Base-by-base conservation (phyloP, 83 land plant genomes). In the Larix sibirica region DNA sequence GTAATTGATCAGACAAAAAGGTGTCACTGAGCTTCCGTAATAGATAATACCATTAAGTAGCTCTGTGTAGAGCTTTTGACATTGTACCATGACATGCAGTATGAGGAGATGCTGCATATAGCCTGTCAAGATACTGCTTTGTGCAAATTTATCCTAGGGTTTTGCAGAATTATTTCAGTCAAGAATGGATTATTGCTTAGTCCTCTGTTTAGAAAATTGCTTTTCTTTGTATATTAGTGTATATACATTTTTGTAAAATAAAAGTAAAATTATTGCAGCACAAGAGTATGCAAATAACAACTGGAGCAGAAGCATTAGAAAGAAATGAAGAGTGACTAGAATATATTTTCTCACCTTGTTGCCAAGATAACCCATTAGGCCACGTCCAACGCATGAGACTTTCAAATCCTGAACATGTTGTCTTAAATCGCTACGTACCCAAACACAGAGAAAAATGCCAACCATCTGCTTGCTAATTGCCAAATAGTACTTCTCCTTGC, bases 391-490 rank as follows among this genome's bases (percentile, higher is more conserved):
- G 83, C 87, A 86, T 17, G 94, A 92, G 79, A 88, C 93, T 79
- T 88, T 88, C 73, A 90, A 79, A 62, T 89, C 80, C 38, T 74
- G 66, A 13, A 92, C 81, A 85, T 86, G 87, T 28, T 80, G 86
- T 69, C 86, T 80, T 16, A 92, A 85, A 17, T 83, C 84, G 21
- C 80, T 75, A 9, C 89, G 85, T 2, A 92, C 86, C 94, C 94
- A 92, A 6, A 92, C 84, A 62, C 91, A 89, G n/a, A 92, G 61
- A 63, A 92, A 92, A 23, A 92, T 79, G 17, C 94, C 94, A 77
- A 92, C 94, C 94, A 92, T 95, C 83, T 95, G 99, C 84, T 95
- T 97, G 89, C 99, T 94, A 4, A 92, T 96, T 3, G 88, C 90
- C 73, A 95, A 63, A 44, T 83, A 77, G 61, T 88, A 92, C 14